Base-by-base conservation (phyloP, 2,329 filamentous ascomycete genomes). In the Diaporthe nobilis region DNA sequence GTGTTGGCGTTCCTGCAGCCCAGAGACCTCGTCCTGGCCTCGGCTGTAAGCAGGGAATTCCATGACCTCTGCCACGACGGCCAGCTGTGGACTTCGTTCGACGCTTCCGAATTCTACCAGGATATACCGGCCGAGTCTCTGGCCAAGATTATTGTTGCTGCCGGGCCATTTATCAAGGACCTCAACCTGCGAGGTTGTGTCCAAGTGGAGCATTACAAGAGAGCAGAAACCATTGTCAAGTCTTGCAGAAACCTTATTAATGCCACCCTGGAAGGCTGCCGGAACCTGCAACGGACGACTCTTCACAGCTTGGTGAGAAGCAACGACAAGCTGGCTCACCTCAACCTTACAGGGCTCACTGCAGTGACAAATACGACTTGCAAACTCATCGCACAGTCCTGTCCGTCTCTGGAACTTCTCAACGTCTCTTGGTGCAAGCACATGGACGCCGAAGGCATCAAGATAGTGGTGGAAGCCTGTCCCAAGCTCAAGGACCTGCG, bases 361-460 rank as follows among this genome's bases (percentile, higher is more conserved):
- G 92, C 93, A 17, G 94, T 96, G 20, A 95, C 93, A 42, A 98
- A 98, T 82, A 91, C 91, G 31, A 94, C 95, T 0, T 96, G 97
- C 90, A 94, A 93, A 81, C 95, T 97, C 76, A 93, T 99, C 76
- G 93, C 94, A 0, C 89, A 93, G 72, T 93, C 93, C 53, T 98
- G 96, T 80, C 92, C 93, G 1, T 92, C 93, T 67, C 87, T 99
- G n/a, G 93, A 98, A 83, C 89, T 91, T 73, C 89, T 98, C 78
- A 97, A 98, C 80, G 91, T 98, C 28, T 98, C 95, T 0, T 98
- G 96, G 95, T 99, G 97, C 85, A 92, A 92, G 78, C 93, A 95
- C 77, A 92, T 98, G 81, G 93, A 97, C 81, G 93, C 94, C 12
- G 87, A 90, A 17, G 96, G 95, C 6, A 86, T 98, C 72, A 91